Evolutionary conservation across 2,329 filamentous ascomycete species (phyloP).

Genomic region (Ceratocystiopsis brevicomis): DNA sequence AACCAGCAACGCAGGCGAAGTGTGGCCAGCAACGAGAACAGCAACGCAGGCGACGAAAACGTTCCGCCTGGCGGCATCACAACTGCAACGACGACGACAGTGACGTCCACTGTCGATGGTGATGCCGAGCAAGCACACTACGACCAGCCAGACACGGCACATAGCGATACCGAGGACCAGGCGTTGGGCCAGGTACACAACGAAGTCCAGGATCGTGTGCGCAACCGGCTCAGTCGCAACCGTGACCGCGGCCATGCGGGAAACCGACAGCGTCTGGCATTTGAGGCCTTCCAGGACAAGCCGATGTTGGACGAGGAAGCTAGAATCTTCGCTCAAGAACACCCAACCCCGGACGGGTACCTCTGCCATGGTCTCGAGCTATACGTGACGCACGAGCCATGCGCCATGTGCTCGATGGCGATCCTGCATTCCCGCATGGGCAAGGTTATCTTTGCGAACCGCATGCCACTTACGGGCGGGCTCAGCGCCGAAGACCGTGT

Average conservation of each 20-base stretch:
- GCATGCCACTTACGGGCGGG: conserved; percentile 67
- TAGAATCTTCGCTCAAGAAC: conserved; percentile 42
- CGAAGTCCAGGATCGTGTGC: conserved; percentile 9
- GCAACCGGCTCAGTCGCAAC: conserved; percentile 9
- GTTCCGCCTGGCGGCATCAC: conserved; percentile 13
- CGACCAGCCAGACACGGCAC: too few relatives aligned
- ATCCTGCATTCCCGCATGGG: conserved; percentile 87
- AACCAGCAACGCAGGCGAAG: conserved; percentile 8
- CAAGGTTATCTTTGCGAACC: conserved; percentile 59
- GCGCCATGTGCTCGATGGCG: conserved; percentile 92
- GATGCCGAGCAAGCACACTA: background rate
- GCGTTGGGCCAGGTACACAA: conserved; percentile 6
- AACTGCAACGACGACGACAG: background rate
- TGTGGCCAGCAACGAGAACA: background rate
- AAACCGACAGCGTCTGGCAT: conserved; percentile 25
- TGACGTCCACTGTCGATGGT: background rate
- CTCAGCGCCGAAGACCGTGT: conserved; percentile 57
- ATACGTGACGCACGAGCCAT: conserved; percentile 90
- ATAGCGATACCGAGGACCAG: too few relatives aligned
- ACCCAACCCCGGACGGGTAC: conserved; percentile 60
- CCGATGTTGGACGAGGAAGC: conserved; percentile 51
- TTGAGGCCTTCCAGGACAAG: conserved; percentile 46
- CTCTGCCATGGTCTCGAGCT: conserved; percentile 86
- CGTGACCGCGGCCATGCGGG: conserved; percentile 9
- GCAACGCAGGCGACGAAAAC: conserved; percentile 6